These are phyloP conservation scores for Zoysia pacifica DNA, from an alignment of 176 grass and related monocot genomes.

Conservation along the genomic window DNA sequence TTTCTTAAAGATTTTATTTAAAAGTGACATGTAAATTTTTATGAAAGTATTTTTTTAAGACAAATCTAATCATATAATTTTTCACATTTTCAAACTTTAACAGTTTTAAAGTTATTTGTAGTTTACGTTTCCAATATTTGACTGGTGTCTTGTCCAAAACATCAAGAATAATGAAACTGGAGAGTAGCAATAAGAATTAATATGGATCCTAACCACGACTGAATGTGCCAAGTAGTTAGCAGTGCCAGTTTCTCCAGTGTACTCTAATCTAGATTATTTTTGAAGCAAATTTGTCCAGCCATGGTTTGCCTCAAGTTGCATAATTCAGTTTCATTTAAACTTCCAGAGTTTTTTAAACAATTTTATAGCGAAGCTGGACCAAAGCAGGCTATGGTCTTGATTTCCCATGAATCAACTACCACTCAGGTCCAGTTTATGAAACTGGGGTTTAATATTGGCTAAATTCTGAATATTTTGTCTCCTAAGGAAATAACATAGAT, in stretches of 20 bases:
- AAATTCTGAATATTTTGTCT: neutral
- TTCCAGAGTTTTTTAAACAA: neutral
- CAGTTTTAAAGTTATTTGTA: no score
- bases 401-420: neutral
- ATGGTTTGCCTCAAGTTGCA: neutral
- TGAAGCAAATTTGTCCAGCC: neutral
- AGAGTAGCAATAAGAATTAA: neutral
- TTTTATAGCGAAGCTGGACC: neutral
- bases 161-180: no score
- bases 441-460: neutral
- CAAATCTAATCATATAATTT: no score
- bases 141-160: no score
- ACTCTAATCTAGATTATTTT: neutral
- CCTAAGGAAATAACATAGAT: neutral
- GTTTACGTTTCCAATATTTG: no score
- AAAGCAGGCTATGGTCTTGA: neutral
- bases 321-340: neutral
- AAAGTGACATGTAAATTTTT: no score
- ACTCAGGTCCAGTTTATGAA: neutral
- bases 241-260: neutral
- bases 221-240: neutral
- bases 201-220: neutral
- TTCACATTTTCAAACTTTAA: no score
- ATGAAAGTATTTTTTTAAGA: no score
- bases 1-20: no score